These are phyloP conservation scores for Cadophora gregata DNA, from an alignment of 2,329 filamentous ascomycete species.

Conservation along the genomic window DNA sequence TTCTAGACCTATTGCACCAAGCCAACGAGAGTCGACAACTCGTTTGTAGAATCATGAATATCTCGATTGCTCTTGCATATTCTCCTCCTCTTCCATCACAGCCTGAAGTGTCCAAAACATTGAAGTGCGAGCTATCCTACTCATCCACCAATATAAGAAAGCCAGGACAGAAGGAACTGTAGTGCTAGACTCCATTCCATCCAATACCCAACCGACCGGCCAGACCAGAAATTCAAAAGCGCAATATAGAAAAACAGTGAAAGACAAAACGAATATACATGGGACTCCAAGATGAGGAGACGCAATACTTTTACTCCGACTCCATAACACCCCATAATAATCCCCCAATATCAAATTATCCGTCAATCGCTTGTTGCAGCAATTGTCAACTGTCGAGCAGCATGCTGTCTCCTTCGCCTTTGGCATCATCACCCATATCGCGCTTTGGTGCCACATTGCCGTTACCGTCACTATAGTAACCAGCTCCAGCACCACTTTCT, in stretches of 20 bases:
- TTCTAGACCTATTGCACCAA: not conserved
- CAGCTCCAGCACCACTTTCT: constrained; percentile 40
- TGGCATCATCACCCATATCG: constrained; percentile 33
- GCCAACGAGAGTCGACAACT: not conserved
- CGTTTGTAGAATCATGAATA: not conserved
- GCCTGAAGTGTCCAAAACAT: not conserved
- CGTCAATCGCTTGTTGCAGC: constrained; percentile 8
- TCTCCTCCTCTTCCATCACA: not conserved
- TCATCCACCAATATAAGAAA: not conserved
- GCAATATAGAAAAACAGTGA: not conserved
- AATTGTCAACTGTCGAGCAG: constrained; percentile 36
- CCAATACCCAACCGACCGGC: not conserved
- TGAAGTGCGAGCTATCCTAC: not conserved
- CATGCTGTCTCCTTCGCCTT: constrained; percentile 39
- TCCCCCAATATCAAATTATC: constrained; percentile 9
- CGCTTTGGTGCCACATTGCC: constrained; percentile 36
- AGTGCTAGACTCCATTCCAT: constrained; percentile 4
- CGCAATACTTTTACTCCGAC: constrained; percentile 10
- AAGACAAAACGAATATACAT: not conserved
- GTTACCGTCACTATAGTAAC: constrained; percentile 45
- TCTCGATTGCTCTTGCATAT: not conserved
- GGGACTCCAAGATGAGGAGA: not conserved
- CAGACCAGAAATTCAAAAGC: not conserved
- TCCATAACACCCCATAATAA: not conserved
- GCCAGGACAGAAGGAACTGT: not conserved